Percentiles rank a stretch among this genome's conserved stretches.
phyloP scores from a whole-genome alignment of 805 yeast genomes.

The Starmera caribaea region DNA sequence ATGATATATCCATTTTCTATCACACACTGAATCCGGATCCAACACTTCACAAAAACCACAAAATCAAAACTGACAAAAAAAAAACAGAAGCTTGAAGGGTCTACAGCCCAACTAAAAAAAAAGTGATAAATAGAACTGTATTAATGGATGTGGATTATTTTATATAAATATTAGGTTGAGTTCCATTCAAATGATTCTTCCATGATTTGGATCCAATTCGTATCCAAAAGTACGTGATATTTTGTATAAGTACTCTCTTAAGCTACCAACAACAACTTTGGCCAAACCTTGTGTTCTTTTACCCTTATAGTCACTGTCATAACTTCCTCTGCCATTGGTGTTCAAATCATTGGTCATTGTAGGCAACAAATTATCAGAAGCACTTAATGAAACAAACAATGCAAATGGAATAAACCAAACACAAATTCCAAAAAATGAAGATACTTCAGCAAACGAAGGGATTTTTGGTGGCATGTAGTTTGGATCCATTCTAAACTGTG shows the following conservation, averaged over 20 bases:
- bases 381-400: slow-evolving; percentile 82
- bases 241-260: slow-evolving; percentile 37
- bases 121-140: not conserved
- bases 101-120: too few species aligned
- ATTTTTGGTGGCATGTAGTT: slow-evolving; percentile 54
- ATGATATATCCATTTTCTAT: too few species aligned
- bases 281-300: slow-evolving; percentile 55
- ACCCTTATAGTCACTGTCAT: slow-evolving; percentile 20
- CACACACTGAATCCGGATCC: too few species aligned
- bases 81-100: too few species aligned
- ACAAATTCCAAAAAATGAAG: slow-evolving; percentile 90
- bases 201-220: slow-evolving; percentile 50
- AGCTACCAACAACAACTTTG: slow-evolving; percentile 47
- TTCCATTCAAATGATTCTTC: slow-evolving; percentile 26
- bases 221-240: slow-evolving; percentile 51
- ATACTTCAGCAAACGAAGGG: slow-evolving; percentile 80
- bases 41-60: too few species aligned
- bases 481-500: slow-evolving; percentile 49
- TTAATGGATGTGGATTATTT: not conserved
- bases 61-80: too few species aligned
- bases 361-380: slow-evolving; percentile 85
- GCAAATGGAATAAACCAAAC: slow-evolving; percentile 94
- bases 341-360: slow-evolving; percentile 22
- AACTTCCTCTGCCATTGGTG: slow-evolving; percentile 16
- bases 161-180: too few species aligned